phyloP scores from a whole-genome alignment of 2,329 filamentous ascomycete species.

The Phialophora macrospora region DNA sequence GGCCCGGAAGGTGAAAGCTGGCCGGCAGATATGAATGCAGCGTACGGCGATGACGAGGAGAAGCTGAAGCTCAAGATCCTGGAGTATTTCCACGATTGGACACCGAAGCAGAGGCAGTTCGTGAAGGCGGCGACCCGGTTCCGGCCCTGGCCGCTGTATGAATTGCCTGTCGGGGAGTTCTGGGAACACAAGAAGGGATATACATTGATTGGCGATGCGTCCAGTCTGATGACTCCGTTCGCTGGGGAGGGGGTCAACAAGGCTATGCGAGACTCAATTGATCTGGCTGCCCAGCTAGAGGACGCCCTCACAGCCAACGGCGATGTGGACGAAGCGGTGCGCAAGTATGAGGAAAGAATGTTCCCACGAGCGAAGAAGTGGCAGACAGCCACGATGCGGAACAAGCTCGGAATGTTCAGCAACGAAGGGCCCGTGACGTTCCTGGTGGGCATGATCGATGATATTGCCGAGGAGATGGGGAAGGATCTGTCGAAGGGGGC shows the following conservation, averaged over 20 bases:
- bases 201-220: constrained; percentile 43
- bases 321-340: constrained; percentile 37
- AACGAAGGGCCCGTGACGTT: constrained; percentile 35
- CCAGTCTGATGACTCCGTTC: constrained; percentile 42
- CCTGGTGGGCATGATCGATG: constrained; percentile 26
- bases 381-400: constrained; percentile 38
- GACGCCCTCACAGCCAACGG: constrained; percentile 22
- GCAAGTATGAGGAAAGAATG: constrained; percentile 40
- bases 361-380: constrained; percentile 37
- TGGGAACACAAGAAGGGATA: constrained; percentile 41
- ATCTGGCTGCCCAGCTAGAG: constrained; percentile 38
- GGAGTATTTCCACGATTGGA: constrained; percentile 37
- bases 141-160: constrained; percentile 36
- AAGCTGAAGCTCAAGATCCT: constrained; percentile 35
- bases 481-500: constrained; percentile 29
- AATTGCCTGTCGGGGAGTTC: constrained; percentile 36
- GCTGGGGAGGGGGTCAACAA: constrained; percentile 44
- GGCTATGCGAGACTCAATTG: constrained; percentile 42
- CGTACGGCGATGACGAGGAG: constrained; percentile 24
- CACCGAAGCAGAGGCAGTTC: constrained; percentile 35
- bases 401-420: constrained; percentile 39
- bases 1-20: constrained; percentile 36
- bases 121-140: constrained; percentile 35
- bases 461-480: constrained; percentile 25
- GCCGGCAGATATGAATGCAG: constrained; percentile 24